Conservation (phyloP, 108 stramenopile species). For the Nitzschia sp. region DNA sequence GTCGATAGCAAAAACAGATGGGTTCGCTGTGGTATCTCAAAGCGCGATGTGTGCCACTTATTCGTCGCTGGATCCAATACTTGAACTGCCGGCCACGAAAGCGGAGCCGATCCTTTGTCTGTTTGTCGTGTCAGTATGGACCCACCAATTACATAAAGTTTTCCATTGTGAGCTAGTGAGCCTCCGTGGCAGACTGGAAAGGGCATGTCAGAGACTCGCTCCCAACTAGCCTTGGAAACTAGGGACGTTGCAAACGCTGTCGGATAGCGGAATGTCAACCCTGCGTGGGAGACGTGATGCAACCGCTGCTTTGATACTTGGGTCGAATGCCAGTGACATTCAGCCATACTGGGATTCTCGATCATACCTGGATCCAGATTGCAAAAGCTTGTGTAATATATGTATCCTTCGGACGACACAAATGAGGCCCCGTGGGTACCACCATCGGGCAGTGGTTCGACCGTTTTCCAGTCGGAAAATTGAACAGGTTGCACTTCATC, state of each 20-base stretch:
- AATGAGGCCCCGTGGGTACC: constrained; percentile 8
- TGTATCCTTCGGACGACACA: background rate
- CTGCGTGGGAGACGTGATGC: constrained; percentile 6
- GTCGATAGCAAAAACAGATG: constrained; percentile 4
- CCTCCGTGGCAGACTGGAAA: constrained; percentile 12
- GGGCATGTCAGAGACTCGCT: constrained; percentile 8
- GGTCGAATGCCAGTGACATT: background rate
- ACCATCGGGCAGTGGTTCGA: background rate
- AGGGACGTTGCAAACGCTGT: background rate
- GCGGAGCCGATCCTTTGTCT: constrained; percentile 1
- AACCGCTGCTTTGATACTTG: constrained; percentile 2
- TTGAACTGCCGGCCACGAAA: background rate
- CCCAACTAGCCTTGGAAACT: background rate
- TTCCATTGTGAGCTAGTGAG: background rate
- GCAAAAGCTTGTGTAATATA: constrained; percentile 6
- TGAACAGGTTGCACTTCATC: background rate
- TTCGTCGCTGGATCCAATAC: background rate
- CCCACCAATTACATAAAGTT: background rate
- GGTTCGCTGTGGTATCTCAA: background rate
- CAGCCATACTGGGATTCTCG: background rate
- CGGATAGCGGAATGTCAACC: constrained; percentile 6
- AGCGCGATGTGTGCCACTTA: background rate
- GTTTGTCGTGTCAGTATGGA: background rate
- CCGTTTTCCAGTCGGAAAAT: background rate
- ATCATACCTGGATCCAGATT: constrained; percentile 5